Conservation (phyloP, 2,329 filamentous ascomycete species). For the Myrmaecium sp. region DNA sequence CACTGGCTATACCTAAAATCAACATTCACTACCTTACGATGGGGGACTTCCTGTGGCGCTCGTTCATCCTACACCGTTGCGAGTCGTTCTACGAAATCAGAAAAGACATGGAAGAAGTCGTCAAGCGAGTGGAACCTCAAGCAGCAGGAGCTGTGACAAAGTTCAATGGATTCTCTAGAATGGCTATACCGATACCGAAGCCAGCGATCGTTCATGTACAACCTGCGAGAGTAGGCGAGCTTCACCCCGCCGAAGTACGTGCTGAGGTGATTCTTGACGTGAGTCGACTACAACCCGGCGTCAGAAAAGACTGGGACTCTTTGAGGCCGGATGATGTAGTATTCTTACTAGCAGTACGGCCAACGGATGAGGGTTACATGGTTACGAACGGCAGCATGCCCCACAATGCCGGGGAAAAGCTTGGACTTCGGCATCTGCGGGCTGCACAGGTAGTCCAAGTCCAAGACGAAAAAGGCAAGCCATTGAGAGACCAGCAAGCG, state of each 20-base stretch:
- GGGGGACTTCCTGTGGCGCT: constrained; percentile 93
- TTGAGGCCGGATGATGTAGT: constrained; percentile 76
- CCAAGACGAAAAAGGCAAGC: constrained; percentile 66
- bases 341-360: constrained; percentile 65
- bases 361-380: constrained; percentile 31
- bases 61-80: constrained; percentile 71
- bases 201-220: constrained; percentile 76
- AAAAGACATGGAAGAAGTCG: constrained; percentile 69
- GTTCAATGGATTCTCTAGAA: constrained; percentile 76
- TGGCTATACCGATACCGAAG: constrained; percentile 77
- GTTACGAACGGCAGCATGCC: constrained; percentile 36
- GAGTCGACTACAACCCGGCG: constrained; percentile 54
- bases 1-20: constrained; percentile 80
- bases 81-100: constrained; percentile 90
- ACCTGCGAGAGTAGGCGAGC: constrained; percentile 66
- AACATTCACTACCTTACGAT: constrained; percentile 92
- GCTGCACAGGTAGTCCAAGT: constrained; percentile 76
- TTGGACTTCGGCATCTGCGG: constrained; percentile 55
- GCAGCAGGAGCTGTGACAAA: constrained; percentile 45
- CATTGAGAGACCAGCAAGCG: constrained; percentile 37
- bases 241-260: constrained; percentile 66
- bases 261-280: constrained; percentile 79
- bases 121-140: constrained; percentile 62
- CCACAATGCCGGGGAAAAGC: constrained; percentile 37
- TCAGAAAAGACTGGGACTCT: constrained; percentile 79